Conservation (phyloP, 257 asterid species). For the Nyctanthes arbortristis region DNA sequence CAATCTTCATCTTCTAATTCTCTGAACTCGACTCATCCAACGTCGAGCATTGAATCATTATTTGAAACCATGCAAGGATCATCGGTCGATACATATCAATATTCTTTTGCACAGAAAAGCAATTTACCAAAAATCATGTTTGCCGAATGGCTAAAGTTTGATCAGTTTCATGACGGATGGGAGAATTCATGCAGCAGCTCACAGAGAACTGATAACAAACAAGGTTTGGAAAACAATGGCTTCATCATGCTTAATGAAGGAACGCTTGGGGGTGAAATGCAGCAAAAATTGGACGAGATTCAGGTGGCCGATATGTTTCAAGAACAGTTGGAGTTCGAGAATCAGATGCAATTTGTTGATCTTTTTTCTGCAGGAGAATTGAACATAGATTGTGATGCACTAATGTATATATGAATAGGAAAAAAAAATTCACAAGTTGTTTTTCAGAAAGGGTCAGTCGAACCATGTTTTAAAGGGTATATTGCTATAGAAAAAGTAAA, state of each 20-base stretch:
- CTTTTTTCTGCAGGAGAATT: slow-evolving; percentile 47
- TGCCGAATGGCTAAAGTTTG: slow-evolving; percentile 73
- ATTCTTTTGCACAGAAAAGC: slow-evolving; percentile 30
- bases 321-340: slow-evolving; percentile 40
- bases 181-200: too few species aligned
- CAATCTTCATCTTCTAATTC: slow-evolving; percentile 27
- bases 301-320: slow-evolving; percentile 39
- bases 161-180: slow-evolving; percentile 38
- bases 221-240: slow-evolving; percentile 14
- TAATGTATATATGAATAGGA: too few species aligned
- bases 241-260: slow-evolving; percentile 36
- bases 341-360: slow-evolving; percentile 30
- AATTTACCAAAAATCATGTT: slow-evolving; percentile 64
- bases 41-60: slow-evolving; percentile 33
- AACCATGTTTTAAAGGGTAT: too few species aligned
- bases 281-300: slow-evolving; percentile 21
- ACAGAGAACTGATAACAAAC: too few species aligned
- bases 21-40: too few species aligned
- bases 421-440: too few species aligned
- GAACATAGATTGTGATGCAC: too few species aligned
- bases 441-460: too few species aligned
- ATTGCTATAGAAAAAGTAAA: too few species aligned
- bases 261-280: slow-evolving; percentile 22
- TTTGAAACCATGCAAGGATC: slow-evolving; percentile 36
- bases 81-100: slow-evolving; percentile 34